Conservation (phyloP, 208 protist genomes). For the Zelonia costaricensis region DNA sequence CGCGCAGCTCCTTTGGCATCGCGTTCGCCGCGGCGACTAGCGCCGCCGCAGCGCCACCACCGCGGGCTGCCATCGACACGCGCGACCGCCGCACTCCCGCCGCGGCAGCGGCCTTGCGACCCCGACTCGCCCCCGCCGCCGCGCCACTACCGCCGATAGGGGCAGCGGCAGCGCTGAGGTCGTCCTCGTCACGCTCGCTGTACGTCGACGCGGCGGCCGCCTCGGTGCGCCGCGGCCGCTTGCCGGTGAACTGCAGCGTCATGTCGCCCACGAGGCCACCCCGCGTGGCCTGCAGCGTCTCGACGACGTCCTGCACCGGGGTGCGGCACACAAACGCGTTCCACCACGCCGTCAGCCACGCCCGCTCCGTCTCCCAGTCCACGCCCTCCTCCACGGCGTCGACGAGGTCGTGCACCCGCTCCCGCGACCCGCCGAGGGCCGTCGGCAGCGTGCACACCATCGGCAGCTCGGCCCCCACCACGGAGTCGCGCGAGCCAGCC, state of each 20-base stretch:
- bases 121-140: neutral
- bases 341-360: conserved; percentile 71
- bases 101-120: neutral
- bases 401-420: conserved; percentile 8
- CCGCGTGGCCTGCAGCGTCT: conserved; percentile 48
- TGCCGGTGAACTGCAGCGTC: conserved; percentile 62
- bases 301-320: conserved; percentile 59
- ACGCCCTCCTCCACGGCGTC: conserved; percentile 22
- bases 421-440: neutral
- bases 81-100: neutral
- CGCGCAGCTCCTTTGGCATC: conserved; percentile 27
- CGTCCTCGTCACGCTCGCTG: neutral
- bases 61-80: neutral
- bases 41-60: neutral
- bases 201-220: conserved; percentile 1
- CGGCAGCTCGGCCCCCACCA: neutral
- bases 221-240: conserved; percentile 32
- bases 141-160: neutral
- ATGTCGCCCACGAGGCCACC: conserved; percentile 74
- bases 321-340: conserved; percentile 74
- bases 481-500: neutral
- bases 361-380: conserved; percentile 29
- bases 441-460: conserved; percentile 13
- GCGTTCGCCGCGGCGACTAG: neutral
- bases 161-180: neutral